Evolutionary conservation across 1,284 basidiomycete species (phyloP), one percentile per base, ranked within the genome.

Genomic region (Ganoderma lingzhi): DNA sequence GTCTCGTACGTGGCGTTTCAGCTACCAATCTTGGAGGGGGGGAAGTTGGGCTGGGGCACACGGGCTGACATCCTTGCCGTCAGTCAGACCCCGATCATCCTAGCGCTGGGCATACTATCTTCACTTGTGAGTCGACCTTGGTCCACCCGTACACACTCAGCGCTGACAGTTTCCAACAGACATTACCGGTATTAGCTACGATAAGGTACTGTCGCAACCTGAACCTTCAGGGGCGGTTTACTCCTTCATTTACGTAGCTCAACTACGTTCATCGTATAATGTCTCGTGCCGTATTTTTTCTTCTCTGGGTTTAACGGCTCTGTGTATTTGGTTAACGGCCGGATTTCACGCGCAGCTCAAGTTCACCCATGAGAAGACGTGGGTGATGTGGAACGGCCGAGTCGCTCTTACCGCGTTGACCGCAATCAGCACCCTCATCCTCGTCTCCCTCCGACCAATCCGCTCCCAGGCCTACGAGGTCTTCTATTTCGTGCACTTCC

Each of bases 41-140:
- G 78, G 3, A 81, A 80, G 30, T 74, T 81, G 5, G 81, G 85
- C 66, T 89, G 84, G 81, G 81, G 82, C 10, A 84, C 86, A 68
- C 82, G 87, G 44, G 85, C 87, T 0, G 87, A 82, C 0, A 76
- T 80, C 51, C 80, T 91, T 19, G 88, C 85, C 0, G 80, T 84
- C 1, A 82, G 83, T 23, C 91, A 93, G 75, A 76, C 90, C 1
- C 87, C 90, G 0, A 79, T 93, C n/a, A 83, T 92, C 72, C 84
- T 86, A 0, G 88, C 83, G 2, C 84, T 93, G 15, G 90, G 88
- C 0, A 93, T 76, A 92, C 91, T 65, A 65, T 88, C 28, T 80
- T 93, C 8, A 86, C 88, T 6, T 82, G 88, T 89, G 67, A 67
- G 87, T 81, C 35, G 35, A 32, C 35, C 19, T 51, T 28, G 62